A percentile compares a stretch with the other conserved stretches of the same genome.
phyloP scores from a whole-genome alignment of 1,284 basidiomycete genomes.

The Apiotrichum gracile region DNA sequence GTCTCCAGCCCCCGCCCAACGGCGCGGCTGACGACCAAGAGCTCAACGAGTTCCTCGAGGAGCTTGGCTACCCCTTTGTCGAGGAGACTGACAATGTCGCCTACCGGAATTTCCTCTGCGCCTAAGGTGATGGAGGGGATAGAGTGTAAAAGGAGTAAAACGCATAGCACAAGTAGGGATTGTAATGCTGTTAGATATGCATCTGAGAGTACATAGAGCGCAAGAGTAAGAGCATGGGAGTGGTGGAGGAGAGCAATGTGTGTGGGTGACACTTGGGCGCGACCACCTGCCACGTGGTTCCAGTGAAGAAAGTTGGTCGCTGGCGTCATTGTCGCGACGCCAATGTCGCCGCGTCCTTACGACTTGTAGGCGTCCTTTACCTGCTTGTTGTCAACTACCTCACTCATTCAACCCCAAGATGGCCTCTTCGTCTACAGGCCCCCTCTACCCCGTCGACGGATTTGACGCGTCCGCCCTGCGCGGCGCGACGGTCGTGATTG shows the following conservation, averaged over 20 bases:
- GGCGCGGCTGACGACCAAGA: slow-evolving; percentile 53
- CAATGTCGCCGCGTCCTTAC: not conserved
- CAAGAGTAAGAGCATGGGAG: not conserved
- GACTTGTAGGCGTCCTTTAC: not conserved
- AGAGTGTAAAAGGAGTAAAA: not conserved
- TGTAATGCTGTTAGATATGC: not conserved
- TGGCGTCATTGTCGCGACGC: not conserved
- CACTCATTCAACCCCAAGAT: not conserved
- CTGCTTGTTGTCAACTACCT: not conserved
- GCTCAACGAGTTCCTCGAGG: slow-evolving; percentile 69
- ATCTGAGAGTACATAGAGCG: too few relatives aligned
- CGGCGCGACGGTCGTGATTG: slow-evolving; percentile 12
- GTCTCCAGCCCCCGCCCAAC: slow-evolving; percentile 75
- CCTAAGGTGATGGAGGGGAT: not conserved
- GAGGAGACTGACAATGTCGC: slow-evolving; percentile 91
- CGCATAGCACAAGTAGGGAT: not conserved
- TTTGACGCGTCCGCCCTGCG: slow-evolving; percentile 5
- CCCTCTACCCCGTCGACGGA: slow-evolving; percentile 14
- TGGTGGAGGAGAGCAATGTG: not conserved
- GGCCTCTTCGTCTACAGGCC: not conserved
- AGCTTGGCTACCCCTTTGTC: slow-evolving; percentile 77
- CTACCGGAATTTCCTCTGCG: slow-evolving; percentile 66
- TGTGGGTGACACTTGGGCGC: too few relatives aligned
- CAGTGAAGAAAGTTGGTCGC: not conserved
- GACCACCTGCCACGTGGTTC: not conserved